Evolutionary conservation across 306 rosid species (phyloP), one percentile per base, ranked within the genome.

Genomic region (Begonia masoniana): DNA sequence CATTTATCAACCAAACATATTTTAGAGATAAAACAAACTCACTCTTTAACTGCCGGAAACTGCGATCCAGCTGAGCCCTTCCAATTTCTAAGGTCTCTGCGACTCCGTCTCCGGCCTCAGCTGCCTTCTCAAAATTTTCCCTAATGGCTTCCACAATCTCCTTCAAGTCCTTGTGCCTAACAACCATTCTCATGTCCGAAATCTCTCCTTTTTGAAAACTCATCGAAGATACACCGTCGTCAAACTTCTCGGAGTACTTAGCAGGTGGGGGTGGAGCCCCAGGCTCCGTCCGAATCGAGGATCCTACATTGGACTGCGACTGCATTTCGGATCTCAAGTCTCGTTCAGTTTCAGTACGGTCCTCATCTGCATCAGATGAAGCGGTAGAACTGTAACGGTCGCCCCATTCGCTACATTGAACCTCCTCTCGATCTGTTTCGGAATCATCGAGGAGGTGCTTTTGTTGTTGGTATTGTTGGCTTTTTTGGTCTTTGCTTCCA

Each of bases 361-460:
- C 84, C 24, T 70, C 87, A 7, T 70, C 74, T 6, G 71, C 79
- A 7, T 73, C 78, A 5, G 86, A 82, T 2, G 99, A 81, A 23
- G 78, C 72, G 3, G 86, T 62, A 13, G 83, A 79, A 69, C 96
- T 86, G 71, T 81, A 92, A 14, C 70, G 94, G 53, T 92, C 99
- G 23, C 67, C 99, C 99, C 99, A 92, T 54, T 92, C 99, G 47
- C 99, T 92, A 58, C 96, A 92, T 54, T 81, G 88, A 23, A 92
- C 99, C 66, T 92, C 99, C 50, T 92, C 99, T 10, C 96, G 64
- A 71, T 92, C 95, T 0, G 87, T 68, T 58, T 77, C 82, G 0
- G 80, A 68, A 50, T 79, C 71, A 15, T 75, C 77, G 55, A 64
- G 76, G 46, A 73, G 71, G 59, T 41, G 58, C 60, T 68, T 41